These are phyloP conservation scores for Carex parvula DNA, from an alignment of 176 grass and related monocot genomes.

Conservation along the genomic window DNA sequence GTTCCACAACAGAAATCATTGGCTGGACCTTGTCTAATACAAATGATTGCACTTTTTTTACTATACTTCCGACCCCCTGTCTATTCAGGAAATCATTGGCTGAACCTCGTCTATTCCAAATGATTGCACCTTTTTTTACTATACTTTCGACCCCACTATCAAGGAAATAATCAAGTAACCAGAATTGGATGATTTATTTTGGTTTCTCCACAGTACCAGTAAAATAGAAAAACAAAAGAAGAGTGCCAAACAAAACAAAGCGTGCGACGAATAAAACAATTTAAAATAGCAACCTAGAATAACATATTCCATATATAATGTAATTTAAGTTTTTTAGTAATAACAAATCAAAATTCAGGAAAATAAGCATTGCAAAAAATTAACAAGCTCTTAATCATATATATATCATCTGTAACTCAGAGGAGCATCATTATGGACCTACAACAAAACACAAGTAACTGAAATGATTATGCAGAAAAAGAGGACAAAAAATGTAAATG, in stretches of 20 bases:
- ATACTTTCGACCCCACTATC: not conserved
- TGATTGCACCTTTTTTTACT: not conserved
- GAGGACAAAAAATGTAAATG: not conserved
- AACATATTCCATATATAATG: conserved; percentile 4
- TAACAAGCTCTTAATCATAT: conserved; percentile 17
- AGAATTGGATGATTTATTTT: not conserved
- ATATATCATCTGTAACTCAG: too few species aligned
- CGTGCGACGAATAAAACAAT: conserved; percentile 14
- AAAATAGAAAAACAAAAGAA: conserved; percentile 5
- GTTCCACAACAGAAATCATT: not conserved
- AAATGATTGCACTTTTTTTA: too few species aligned
- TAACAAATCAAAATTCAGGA: not conserved
- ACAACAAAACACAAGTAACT: conserved; percentile 25
- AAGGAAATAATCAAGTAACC: not conserved
- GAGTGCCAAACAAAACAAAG: not conserved
- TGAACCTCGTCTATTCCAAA: not conserved
- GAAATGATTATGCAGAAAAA: conserved; percentile 4
- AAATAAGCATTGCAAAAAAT: not conserved
- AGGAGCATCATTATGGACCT: conserved; percentile 47
- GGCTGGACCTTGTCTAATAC: too few species aligned
- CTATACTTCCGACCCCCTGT: too few species aligned
- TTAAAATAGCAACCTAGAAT: not conserved
- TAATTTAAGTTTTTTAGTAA: not conserved
- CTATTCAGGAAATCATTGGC: too few species aligned
- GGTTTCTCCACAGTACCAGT: not conserved